These are phyloP conservation scores for Pythium aristosporum DNA, from an alignment of 352 stramenopile species.

Conservation along the genomic window DNA sequence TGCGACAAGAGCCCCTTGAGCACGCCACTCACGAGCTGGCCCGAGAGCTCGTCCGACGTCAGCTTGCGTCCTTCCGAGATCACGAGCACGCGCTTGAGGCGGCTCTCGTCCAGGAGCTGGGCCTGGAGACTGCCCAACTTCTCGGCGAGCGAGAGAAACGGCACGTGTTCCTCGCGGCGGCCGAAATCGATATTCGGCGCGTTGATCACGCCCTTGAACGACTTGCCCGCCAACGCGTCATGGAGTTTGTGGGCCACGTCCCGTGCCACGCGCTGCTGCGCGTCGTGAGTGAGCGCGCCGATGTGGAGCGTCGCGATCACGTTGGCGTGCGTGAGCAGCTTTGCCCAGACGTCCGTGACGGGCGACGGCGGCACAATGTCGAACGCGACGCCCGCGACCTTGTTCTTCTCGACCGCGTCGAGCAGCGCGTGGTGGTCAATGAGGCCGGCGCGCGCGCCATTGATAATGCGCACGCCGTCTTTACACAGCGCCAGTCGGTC, in stretches of 20 bases:
- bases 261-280: constrained; percentile 91
- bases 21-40: constrained; percentile 85
- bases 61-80: constrained; percentile 79
- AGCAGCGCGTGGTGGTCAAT: constrained; percentile 93
- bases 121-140: constrained; percentile 90
- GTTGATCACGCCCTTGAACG: constrained; percentile 94
- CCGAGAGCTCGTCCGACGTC: constrained; percentile 77
- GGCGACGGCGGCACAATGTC: constrained; percentile 66
- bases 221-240: constrained; percentile 90
- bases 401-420: constrained; percentile 75
- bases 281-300: constrained; percentile 93
- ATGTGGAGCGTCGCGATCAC: constrained; percentile 94
- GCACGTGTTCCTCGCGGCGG: constrained; percentile 69
- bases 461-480: constrained; percentile 91
- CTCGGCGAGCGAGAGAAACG: constrained; percentile 88
- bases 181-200: constrained; percentile 92
- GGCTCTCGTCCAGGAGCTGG: constrained; percentile 77
- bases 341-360: constrained; percentile 49
- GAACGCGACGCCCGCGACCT: constrained; percentile 76
- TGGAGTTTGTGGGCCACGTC: constrained; percentile 91
- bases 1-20: constrained; percentile 90
- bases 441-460: constrained; percentile 92
- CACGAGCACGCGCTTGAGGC: constrained; percentile 68
- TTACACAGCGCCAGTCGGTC: constrained; percentile 88
- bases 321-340: constrained; percentile 88